Percentiles rank a stretch among this genome's conserved stretches.
phyloP scores from a whole-genome alignment of 495 filamentous ascomycete genomes.

The Aspergillus taichungensis region DNA sequence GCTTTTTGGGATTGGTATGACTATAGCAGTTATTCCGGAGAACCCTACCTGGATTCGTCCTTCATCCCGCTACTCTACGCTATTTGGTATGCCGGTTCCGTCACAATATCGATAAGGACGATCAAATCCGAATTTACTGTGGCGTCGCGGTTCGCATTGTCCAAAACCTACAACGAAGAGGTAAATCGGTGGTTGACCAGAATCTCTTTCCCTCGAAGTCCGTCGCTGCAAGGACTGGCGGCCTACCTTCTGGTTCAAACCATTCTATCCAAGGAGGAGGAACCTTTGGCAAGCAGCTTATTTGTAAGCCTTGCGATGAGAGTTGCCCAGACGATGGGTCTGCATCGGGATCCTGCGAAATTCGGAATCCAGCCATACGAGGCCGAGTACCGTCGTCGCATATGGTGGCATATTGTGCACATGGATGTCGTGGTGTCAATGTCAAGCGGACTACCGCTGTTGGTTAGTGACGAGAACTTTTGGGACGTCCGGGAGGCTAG shows the following conservation, averaged over 20 bases:
- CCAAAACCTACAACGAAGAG: constrained; percentile 32
- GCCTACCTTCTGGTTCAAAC: constrained; percentile 41
- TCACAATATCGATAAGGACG: constrained; percentile 35
- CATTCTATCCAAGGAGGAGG: constrained; percentile 39
- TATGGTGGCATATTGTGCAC: constrained; percentile 69
- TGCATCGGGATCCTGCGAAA: constrained; percentile 60
- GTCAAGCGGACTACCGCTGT: constrained; percentile 38
- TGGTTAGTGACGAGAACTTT: constrained; percentile 37
- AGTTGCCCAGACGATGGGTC: constrained; percentile 65
- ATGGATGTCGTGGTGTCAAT: constrained; percentile 49
- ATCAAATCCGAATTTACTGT: constrained; percentile 37
- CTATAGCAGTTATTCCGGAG: constrained; percentile 34
- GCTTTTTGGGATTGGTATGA: constrained; percentile 44
- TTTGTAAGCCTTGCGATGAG: constrained; percentile 49
- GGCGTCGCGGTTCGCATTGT: constrained; percentile 27
- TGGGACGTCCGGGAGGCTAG: constrained; percentile 40
- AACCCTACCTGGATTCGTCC: constrained; percentile 31
- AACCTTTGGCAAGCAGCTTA: constrained; percentile 38
- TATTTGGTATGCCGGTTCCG: constrained; percentile 42
- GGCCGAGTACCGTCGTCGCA: constrained; percentile 57
- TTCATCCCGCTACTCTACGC: constrained; percentile 40
- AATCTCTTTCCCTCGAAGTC: constrained; percentile 38
- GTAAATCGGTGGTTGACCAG: constrained; percentile 35
- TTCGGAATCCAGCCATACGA: constrained; percentile 58
- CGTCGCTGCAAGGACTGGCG: constrained; percentile 34